Base-by-base conservation (phyloP, 306 rosid species). In the Lablab purpureus region DNA sequence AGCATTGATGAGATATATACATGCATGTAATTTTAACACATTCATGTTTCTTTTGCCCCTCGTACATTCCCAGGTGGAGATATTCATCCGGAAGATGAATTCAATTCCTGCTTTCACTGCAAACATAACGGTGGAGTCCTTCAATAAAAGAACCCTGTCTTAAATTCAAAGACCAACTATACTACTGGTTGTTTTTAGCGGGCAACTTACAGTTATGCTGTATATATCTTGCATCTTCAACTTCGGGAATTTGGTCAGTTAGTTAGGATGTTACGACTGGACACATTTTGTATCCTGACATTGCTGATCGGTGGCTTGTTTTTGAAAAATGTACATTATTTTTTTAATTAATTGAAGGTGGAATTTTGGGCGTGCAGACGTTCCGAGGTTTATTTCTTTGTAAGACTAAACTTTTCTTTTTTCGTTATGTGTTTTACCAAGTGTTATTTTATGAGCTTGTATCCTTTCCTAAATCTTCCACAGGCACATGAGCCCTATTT, bases 91-190 rank as follows among this genome's bases (percentile, higher is more conserved):
- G 86, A 94, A 91, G 90, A 72, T 94, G 92, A 92, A 88, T 84
- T 94, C 98, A 49, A 91, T 94, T 75, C 98, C 98, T 74, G 98
- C 98, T 76, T 92, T 89, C 91, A 88, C 98, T 74, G 97, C 98
- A 75, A 94, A 94, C 93, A 72, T 92, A 84, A 94, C 98, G 4
- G 97, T 94, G 89, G 98, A 94, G 84, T 92, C 98, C 46, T 94
- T 94, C 91, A 94, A 94, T 65, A 77, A 88, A 85, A 89, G 93
- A 77, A 94, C 98, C 46, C 71, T 90, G 59, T 90, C 94, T 64
- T 94, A 81, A 85, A 59, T 18, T 41, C 67, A 30, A 54, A 19
- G 11, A 45, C 50, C 21, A 77, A 67, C 67, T 71, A 11, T 37
- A 18, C 21, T n/a, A 25, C 34, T 37, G 64, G 34, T 28, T 84